Percentiles rank a stretch among this genome's conserved stretches.
Evolutionary conservation across 169 alveolate species (phyloP).

Genomic region (Cryptosporidium parvum): DNA sequence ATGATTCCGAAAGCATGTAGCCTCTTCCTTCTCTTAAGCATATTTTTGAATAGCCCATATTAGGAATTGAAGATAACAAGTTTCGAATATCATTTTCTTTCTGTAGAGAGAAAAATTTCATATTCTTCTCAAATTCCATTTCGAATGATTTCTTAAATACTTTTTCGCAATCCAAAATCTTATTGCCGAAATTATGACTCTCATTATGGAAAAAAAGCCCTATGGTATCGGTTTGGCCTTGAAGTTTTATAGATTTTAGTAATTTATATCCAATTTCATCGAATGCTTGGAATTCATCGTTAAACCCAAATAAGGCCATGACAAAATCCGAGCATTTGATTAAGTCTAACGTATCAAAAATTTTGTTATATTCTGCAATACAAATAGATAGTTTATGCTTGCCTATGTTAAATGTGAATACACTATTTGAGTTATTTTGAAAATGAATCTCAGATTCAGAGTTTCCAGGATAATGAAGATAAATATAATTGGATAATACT

Average conservation of each 20-base stretch:
- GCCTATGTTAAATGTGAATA: conserved; percentile 24
- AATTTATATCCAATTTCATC: conserved; percentile 85
- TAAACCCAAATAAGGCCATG: conserved; percentile 42
- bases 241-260: conserved; percentile 81
- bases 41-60: conserved; percentile 59
- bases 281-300: conserved; percentile 80
- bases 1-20: conserved; percentile 75
- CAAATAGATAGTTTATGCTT: conserved; percentile 24
- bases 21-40: conserved; percentile 75
- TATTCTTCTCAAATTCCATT: conserved; percentile 82
- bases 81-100: conserved; percentile 43
- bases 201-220: conserved; percentile 77
- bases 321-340: conserved; percentile 53
- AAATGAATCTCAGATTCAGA: background rate
- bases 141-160: conserved; percentile 82
- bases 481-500: conserved; percentile 31
- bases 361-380: conserved; percentile 36
- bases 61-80: conserved; percentile 19
- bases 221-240: conserved; percentile 82
- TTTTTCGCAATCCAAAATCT: conserved; percentile 81
- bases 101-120: conserved; percentile 76
- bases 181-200: conserved; percentile 55
- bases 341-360: conserved; percentile 32
- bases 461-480: conserved; percentile 6
- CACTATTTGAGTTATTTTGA: background rate